A percentile compares a stretch with the other conserved stretches of the same genome.
These are phyloP conservation scores for Scytalidium sp. DNA, from an alignment of 2,329 filamentous ascomycete genomes.

Conservation along the genomic window DNA sequence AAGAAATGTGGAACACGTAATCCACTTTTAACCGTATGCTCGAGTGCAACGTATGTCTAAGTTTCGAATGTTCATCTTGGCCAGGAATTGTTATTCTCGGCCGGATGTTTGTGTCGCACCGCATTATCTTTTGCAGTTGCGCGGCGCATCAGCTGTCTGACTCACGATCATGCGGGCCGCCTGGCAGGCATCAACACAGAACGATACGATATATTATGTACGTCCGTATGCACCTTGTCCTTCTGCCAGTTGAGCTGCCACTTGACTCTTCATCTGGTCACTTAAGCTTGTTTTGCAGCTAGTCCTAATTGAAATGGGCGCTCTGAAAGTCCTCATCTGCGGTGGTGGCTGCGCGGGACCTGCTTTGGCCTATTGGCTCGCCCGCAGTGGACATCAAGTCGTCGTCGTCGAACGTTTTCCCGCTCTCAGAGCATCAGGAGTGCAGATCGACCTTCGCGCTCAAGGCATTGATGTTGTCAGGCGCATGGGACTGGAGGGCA, in stretches of 20 bases:
- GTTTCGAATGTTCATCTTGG: too few species aligned
- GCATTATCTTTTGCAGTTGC: too few species aligned
- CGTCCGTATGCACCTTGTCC: too few species aligned
- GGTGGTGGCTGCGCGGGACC: slow-evolving; percentile 34
- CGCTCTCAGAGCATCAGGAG: slow-evolving; percentile 41
- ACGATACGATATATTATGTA: too few species aligned
- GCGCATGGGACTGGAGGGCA: slow-evolving; percentile 47
- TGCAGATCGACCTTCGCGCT: slow-evolving; percentile 52
- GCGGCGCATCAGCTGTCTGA: too few species aligned
- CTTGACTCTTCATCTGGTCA: background rate
- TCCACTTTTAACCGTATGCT: too few species aligned
- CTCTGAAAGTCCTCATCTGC: slow-evolving; percentile 31
- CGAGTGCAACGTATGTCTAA: too few species aligned
- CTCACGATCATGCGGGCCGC: too few species aligned
- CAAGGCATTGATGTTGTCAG: slow-evolving; percentile 47
- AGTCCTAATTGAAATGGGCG: slow-evolving; percentile 2
- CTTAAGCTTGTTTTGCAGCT: background rate
- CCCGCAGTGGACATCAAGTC: slow-evolving; percentile 33
- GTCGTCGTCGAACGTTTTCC: slow-evolving; percentile 39
- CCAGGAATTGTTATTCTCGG: too few species aligned
- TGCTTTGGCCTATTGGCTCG: slow-evolving; percentile 48
- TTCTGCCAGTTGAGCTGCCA: background rate
- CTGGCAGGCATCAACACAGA: too few species aligned
- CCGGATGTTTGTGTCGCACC: too few species aligned
- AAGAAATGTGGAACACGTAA: too few species aligned